Evolutionary conservation across 768 basidiomycete species (phyloP), one percentile per base, ranked within the genome.

Genomic region (Polyporus arcularius): DNA sequence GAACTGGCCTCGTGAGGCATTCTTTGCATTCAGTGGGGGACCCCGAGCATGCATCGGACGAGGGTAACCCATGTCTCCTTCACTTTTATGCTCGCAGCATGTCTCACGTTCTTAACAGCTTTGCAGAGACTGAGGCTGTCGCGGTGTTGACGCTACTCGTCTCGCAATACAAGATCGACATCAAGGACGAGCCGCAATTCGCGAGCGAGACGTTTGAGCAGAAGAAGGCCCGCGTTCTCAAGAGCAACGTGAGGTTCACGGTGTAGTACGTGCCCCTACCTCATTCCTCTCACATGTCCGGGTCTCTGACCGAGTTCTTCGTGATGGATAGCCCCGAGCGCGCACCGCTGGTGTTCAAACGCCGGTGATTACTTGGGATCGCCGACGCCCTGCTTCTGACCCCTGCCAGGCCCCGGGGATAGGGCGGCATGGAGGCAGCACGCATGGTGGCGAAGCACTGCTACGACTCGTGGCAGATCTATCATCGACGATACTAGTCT

Each of bases 1-100:
- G 41, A 80, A 83, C 53, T 86, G 81, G 78, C 77, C 79, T 21
- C 74, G 77, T 38, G 83, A 85, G 67, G 84, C 84, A 0, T 85
- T 83, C 67, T 28, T 82, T 30, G 81, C 84, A 4, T 85, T 85
- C 67, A 81, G 78, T 55, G 74, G 68, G 53, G 82, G 81, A 75
- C 57, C 77, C 16, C 74, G 81, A 7, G 75, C 75, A 40, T 82
- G 81, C 68, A 67, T 81, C 30, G 80, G 80, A 49, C 72, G 78
- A 61, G 78, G 35, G 35, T 35, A 35, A 35, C 6, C 35, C 35
- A 7, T 35, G 7, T 11, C 35, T 35, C 6, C 35, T n/a, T n/a
- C 6, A 3, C 7, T 11, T 35, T 35, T 3, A 1, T 7, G 35
- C 35, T 35, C 35, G 35, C 35, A 35, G 35, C 2, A 26, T 26